These are phyloP conservation scores for Colletotrichum lupini DNA, from an alignment of 2,329 filamentous ascomycete species.

Conservation along the genomic window DNA sequence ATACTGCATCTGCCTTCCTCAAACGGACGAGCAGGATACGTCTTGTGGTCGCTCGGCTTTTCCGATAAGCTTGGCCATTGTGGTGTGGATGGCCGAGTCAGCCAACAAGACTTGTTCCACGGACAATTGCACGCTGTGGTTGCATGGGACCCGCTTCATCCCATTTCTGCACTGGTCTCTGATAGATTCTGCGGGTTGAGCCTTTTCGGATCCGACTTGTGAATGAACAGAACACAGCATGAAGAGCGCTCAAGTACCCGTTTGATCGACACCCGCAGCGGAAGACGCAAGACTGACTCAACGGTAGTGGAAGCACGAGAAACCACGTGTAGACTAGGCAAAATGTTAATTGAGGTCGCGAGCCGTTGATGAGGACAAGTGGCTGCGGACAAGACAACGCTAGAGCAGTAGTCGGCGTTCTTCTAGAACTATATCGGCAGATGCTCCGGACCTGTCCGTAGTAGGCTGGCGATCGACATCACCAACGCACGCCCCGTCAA, in stretches of 20 bases:
- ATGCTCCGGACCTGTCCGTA: not conserved
- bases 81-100: slow-evolving; percentile 11
- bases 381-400: not conserved
- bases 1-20: not conserved
- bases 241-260: slow-evolving; percentile 2
- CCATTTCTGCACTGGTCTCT: not conserved
- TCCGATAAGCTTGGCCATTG: slow-evolving; percentile 8
- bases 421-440: not conserved
- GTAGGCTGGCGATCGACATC: slow-evolving; percentile 13
- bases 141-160: slow-evolving; percentile 1
- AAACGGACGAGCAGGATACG: not conserved
- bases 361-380: not conserved
- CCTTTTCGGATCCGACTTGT: slow-evolving; percentile 25
- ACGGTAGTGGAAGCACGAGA: not conserved
- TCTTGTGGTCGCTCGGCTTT: not conserved
- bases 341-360: slow-evolving; percentile 6
- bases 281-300: slow-evolving; percentile 18
- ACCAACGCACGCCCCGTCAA: not conserved
- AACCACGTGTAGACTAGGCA: not conserved
- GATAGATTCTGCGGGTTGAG: slow-evolving; percentile 12
- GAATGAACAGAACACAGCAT: slow-evolving; percentile 9
- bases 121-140: not conserved
- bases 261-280: slow-evolving; percentile 26
- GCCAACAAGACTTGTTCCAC: not conserved
- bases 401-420: not conserved